Evolutionary conservation across 805 yeast species (phyloP), one percentile per base, ranked within the genome.

Genomic region (Saccharomyces mikatae): DNA sequence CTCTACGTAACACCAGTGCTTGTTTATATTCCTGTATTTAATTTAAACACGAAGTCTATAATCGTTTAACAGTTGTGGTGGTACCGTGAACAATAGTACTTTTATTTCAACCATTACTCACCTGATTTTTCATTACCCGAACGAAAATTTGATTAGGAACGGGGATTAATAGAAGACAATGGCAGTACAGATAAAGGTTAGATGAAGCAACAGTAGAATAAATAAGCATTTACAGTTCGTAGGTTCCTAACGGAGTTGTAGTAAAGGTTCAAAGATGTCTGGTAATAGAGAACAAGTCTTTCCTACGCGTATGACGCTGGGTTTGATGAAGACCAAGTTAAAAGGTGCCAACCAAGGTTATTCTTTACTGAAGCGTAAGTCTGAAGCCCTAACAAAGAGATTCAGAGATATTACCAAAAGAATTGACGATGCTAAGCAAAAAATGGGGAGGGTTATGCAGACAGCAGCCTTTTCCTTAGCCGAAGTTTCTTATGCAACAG

Each of bases 361-460:
- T 71, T 87, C 95, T 14, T 77, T 92, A 60, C 76, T 92, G 72
- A 92, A 92, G 76, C 82, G 98, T 73, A 92, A 92, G 71, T 90
- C 97, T 5, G 99, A 92, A 74, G 99, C 99, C 0, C 78, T 92
- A 69, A 94, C 98, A 22, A 90, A 91, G 72, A 80, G 99, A 65
- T 92, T 92, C 76, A 84, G 99, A 72, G 99, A 92, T 63, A 92
- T 92, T 66, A 90, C 97, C 17, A 87, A 81, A 69, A 78, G 96
- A 71, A 92, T 92, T 68, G 97, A 94, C 70, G 96, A 89, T 62
- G 85, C 98, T 47, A 92, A 92, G 74, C 82, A 92, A 63, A 94
- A 92, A 76, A 92, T 94, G 98, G 99, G 98, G 51, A 80, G 92
- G 60, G 96, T 92, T 47, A 92, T 92, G 98, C 98, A 94, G 70